These are phyloP conservation scores for Atkinsonella texensis DNA, from an alignment of 2,329 filamentous ascomycete genomes.

Conservation along the genomic window DNA sequence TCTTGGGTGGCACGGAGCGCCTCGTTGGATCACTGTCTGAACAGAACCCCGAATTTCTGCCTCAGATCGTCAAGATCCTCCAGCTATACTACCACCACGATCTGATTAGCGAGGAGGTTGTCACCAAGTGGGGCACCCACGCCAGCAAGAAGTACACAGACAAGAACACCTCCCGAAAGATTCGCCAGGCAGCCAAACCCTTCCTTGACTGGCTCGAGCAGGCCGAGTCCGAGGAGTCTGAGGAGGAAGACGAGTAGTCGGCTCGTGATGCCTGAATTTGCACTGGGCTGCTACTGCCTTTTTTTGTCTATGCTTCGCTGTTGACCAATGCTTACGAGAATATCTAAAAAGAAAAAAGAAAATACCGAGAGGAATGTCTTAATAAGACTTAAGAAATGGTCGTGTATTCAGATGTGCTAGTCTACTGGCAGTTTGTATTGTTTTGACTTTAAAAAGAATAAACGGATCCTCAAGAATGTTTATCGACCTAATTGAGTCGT, in stretches of 20 bases:
- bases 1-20: slow-evolving; percentile 89
- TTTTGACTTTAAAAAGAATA: not conserved
- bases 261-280: too few species aligned
- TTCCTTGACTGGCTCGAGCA: slow-evolving; percentile 92
- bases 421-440: not conserved
- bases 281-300: not conserved
- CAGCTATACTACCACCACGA: slow-evolving; percentile 87
- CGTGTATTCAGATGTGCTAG: not conserved
- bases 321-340: not conserved
- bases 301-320: not conserved
- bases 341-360: not conserved
- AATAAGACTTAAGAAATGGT: not conserved
- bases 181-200: slow-evolving; percentile 84
- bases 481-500: too few species aligned
- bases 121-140: slow-evolving; percentile 85
- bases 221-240: slow-evolving; percentile 62
- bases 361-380: not conserved
- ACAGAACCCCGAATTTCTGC: slow-evolving; percentile 65
- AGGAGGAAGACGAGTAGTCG: slow-evolving; percentile 26
- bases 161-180: slow-evolving; percentile 78
- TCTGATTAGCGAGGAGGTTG: slow-evolving; percentile 74
- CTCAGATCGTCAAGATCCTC: slow-evolving; percentile 72
- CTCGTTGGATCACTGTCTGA: slow-evolving; percentile 63
- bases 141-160: slow-evolving; percentile 99
- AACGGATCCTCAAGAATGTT: not conserved